A percentile compares a stretch with the other conserved stretches of the same genome.
Evolutionary conservation across 192 early-diverging fungal genomes (phyloP).

Genomic region (Coemansia sp.): DNA sequence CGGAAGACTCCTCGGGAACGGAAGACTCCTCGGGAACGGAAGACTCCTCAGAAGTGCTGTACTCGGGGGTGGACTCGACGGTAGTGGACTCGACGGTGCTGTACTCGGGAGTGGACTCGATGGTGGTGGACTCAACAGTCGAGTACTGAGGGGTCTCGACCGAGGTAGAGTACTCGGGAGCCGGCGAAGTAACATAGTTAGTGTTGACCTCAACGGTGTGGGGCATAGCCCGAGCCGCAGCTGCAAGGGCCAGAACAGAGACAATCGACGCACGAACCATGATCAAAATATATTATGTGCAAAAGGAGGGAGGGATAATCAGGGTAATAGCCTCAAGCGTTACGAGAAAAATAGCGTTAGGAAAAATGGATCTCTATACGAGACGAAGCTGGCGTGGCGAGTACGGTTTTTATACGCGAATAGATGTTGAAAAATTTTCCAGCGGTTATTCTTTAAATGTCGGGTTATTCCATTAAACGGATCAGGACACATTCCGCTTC

Average conservation of each 20-base stretch:
- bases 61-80: slow-evolving; percentile 12
- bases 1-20: neutral
- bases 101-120: slow-evolving; percentile 19
- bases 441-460: too few relatives aligned
- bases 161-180: slow-evolving; percentile 17
- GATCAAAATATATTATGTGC: neutral
- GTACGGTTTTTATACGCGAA: neutral
- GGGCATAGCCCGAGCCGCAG: slow-evolving; percentile 40
- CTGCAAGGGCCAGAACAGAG: slow-evolving; percentile 45
- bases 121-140: slow-evolving; percentile 3
- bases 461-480: too few relatives aligned
- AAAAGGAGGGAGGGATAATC: neutral
- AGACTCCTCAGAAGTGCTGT: neutral
- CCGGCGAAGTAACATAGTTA: slow-evolving; percentile 27
- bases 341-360: neutral
- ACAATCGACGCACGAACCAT: slow-evolving; percentile 38
- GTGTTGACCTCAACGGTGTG: slow-evolving; percentile 44
- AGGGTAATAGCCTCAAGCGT: slow-evolving; percentile 1
- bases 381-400: neutral
- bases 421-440: too few relatives aligned
- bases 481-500: neutral
- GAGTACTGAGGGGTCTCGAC: too few relatives aligned
- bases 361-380: neutral
- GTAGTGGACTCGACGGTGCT: slow-evolving; percentile 3
- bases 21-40: slow-evolving; percentile 10